Evolutionary conservation across 306 rosid genomes (phyloP).

Genomic region (Fragaria iinumae): DNA sequence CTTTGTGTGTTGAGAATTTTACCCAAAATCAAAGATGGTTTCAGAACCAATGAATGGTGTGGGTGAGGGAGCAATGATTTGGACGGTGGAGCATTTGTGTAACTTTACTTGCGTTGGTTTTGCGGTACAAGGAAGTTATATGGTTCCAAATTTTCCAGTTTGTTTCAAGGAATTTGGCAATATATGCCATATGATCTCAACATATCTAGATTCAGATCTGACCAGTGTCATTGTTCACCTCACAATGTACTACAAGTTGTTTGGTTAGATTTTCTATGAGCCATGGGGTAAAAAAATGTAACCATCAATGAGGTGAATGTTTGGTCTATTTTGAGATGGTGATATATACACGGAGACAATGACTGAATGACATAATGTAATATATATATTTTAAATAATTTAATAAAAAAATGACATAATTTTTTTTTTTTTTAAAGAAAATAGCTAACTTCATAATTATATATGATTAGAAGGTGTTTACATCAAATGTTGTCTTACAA

Average conservation of each 20-base stretch:
- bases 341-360: too few species aligned
- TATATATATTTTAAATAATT: too few species aligned
- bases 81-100: not conserved
- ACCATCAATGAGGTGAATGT: not conserved
- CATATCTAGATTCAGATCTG: not conserved
- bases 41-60: not conserved
- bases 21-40: not conserved
- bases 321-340: too few species aligned
- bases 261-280: not conserved
- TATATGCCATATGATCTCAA: not conserved
- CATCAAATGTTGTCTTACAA: too few species aligned
- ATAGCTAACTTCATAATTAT: too few species aligned
- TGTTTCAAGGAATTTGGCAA: not conserved
- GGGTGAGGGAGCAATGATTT: not conserved
- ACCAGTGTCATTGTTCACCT: not conserved
- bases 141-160: not conserved
- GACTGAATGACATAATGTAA: too few species aligned
- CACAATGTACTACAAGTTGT: not conserved
- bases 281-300: not conserved
- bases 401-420: too few species aligned
- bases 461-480: too few species aligned
- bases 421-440: too few species aligned
- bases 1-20: slow-evolving; percentile 13
- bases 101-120: not conserved
- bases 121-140: not conserved